Percentiles rank a stretch among this genome's conserved stretches.
Evolutionary conservation across 306 rosid species (phyloP).

Genomic region (Pterocarpus macrocarpus): DNA sequence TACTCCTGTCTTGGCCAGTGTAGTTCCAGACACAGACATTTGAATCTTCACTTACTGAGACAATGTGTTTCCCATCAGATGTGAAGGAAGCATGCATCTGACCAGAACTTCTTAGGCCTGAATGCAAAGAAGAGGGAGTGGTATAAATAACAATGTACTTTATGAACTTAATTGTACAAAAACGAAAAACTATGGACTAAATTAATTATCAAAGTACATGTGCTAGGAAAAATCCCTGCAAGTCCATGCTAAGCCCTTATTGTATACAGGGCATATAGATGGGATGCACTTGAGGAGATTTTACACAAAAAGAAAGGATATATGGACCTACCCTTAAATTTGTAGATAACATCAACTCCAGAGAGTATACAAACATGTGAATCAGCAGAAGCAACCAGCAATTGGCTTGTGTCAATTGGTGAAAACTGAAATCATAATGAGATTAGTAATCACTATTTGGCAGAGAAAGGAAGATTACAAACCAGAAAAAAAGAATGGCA

Average conservation of each 20-base stretch:
- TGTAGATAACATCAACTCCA: conserved; percentile 65
- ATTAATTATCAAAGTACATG: conserved; percentile 1
- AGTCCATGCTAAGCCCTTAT: neutral
- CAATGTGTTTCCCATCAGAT: conserved; percentile 80
- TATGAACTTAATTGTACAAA: neutral
- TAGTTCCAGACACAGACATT: conserved; percentile 78
- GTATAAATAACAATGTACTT: conserved; percentile 1
- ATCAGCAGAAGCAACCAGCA: conserved; percentile 77
- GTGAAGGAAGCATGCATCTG: conserved; percentile 82
- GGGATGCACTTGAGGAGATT: conserved; percentile 14
- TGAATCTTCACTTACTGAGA: conserved; percentile 78
- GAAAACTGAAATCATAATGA: conserved; percentile 60
- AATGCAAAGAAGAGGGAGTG: neutral
- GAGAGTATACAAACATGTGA: conserved; percentile 64
- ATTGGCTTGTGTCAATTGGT: conserved; percentile 65
- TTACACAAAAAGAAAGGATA: conserved; percentile 25
- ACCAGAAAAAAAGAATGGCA: conserved; percentile 33
- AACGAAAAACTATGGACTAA: neutral
- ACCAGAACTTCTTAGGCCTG: conserved; percentile 73
- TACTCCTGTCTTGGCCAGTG: conserved; percentile 59
- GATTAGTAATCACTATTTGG: conserved; percentile 42
- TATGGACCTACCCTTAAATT: conserved; percentile 65
- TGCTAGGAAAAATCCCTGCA: neutral
- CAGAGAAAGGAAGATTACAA: conserved; percentile 7
- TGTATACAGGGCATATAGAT: neutral